Evolutionary conservation across 1,284 basidiomycete genomes (phyloP).

Genomic region (Melanopsichium pennsylvanicum): DNA sequence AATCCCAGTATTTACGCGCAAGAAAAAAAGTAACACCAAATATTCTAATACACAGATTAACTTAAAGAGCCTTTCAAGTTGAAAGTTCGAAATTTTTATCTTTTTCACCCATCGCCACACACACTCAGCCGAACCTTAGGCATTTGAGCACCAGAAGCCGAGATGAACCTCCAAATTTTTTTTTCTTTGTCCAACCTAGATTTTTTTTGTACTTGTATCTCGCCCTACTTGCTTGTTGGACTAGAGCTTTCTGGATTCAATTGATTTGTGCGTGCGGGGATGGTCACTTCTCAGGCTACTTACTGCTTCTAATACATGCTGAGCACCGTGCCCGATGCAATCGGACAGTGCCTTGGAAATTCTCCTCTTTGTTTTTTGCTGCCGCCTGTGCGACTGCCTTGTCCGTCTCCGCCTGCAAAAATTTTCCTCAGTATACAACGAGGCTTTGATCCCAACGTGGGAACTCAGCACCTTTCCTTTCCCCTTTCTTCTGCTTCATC

Average conservation of each 20-base stretch:
- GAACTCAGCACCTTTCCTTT: background rate
- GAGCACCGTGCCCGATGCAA: conserved; percentile 1
- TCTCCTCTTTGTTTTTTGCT: too few species aligned
- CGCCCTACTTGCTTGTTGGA: background rate
- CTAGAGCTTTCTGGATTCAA: background rate
- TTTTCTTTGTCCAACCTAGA: conserved; percentile 8
- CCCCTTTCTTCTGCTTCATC: conserved; percentile 4
- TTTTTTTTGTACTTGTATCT: conserved; percentile 1
- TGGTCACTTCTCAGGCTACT: too few species aligned
- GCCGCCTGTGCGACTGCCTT: too few species aligned
- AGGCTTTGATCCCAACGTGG: conserved; percentile 2
- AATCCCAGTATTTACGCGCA: too few species aligned
- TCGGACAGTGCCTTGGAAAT: too few species aligned
- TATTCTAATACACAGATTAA: too few species aligned
- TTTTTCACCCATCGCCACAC: background rate
- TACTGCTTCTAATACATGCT: conserved; percentile 6
- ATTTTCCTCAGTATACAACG: conserved; percentile 17
- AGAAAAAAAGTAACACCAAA: too few species aligned
- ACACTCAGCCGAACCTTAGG: background rate
- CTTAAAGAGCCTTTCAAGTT: conserved; percentile 1
- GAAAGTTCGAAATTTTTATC: conserved; percentile 28
- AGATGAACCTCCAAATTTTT: conserved; percentile 10
- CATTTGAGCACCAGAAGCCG: conserved; percentile 10
- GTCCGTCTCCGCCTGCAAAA: conserved; percentile 22
- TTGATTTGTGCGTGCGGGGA: too few species aligned